Conservation (phyloP, 805 yeast genomes). For the Lachancea sp. region DNA sequence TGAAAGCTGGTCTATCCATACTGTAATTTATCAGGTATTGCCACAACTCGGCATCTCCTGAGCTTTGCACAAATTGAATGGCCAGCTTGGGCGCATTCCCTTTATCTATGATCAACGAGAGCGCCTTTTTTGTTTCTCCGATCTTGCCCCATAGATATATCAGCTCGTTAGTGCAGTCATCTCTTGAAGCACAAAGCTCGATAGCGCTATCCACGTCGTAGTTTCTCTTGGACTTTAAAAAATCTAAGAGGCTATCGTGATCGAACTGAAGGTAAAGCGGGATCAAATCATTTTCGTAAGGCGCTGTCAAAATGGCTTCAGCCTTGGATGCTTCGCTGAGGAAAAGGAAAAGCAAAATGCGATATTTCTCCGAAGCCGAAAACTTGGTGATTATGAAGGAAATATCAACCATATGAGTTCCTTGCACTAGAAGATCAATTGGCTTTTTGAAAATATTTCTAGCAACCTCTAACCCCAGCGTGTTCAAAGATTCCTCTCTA, state of each 20-base stretch:
- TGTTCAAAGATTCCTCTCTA: slow-evolving; percentile 32
- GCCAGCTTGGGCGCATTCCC: slow-evolving; percentile 76
- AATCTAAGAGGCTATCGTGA: slow-evolving; percentile 48
- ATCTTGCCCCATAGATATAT: slow-evolving; percentile 76
- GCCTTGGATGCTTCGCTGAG: slow-evolving; percentile 49
- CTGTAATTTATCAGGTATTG: slow-evolving; percentile 65
- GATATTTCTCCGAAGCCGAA: slow-evolving; percentile 33
- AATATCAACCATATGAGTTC: slow-evolving; percentile 61
- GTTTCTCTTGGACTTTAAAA: slow-evolving; percentile 51
- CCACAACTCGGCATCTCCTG: slow-evolving; percentile 76
- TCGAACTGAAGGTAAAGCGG: slow-evolving; percentile 57
- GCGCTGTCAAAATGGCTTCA: slow-evolving; percentile 50
- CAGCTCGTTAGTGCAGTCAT: slow-evolving; percentile 51
- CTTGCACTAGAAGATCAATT: slow-evolving; percentile 51
- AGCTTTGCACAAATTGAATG: slow-evolving; percentile 64
- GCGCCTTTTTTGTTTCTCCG: slow-evolving; percentile 73
- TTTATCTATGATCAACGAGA: slow-evolving; percentile 68
- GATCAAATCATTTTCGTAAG: slow-evolving; percentile 63
- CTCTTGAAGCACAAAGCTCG: slow-evolving; percentile 46
- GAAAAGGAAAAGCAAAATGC: slow-evolving; percentile 55
- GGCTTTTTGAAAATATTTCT: slow-evolving; percentile 38
- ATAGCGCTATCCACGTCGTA: slow-evolving; percentile 69
- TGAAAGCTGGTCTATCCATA: slow-evolving; percentile 65
- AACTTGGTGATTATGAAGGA: slow-evolving; percentile 43
- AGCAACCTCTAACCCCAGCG: slow-evolving; percentile 38